These are phyloP conservation scores for Botrytis tulipae DNA, from an alignment of 2,329 filamentous ascomycete genomes.

Conservation along the genomic window DNA sequence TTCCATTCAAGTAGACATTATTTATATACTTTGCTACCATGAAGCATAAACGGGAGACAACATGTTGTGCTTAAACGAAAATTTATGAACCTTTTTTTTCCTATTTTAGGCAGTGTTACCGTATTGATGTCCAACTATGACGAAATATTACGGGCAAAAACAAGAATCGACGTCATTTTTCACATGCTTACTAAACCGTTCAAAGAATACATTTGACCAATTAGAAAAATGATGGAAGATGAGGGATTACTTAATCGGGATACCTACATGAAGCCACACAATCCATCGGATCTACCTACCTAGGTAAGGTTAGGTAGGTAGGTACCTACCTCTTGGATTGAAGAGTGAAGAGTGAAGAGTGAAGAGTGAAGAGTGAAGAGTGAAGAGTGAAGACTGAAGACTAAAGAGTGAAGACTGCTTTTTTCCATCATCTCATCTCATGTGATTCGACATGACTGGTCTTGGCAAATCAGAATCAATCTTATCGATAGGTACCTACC, in stretches of 20 bases:
- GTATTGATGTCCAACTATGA: slow-evolving; percentile 7
- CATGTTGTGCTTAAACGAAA: neutral
- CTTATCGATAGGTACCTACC: neutral
- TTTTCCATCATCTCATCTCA: neutral
- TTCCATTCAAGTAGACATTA: neutral
- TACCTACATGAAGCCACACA: neutral
- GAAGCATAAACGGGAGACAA: neutral
- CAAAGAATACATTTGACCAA: neutral
- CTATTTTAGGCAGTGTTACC: slow-evolving; percentile 1
- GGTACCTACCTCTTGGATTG: too few relatives aligned
- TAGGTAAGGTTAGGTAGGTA: too few relatives aligned
- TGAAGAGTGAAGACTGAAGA: too few relatives aligned
- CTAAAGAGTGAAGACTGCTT: neutral
- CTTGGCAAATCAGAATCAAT: neutral
- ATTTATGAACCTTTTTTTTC: neutral
- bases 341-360: too few relatives aligned
- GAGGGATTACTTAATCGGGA: neutral
- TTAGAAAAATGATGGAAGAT: neutral
- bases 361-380: too few relatives aligned
- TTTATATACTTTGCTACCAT: neutral
- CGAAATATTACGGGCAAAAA: neutral
- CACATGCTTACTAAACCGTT: neutral
- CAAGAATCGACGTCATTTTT: slow-evolving; percentile 12
- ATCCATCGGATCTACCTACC: too few relatives aligned
- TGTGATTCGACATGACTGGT: neutral